These are phyloP conservation scores for Geranium incanum DNA, from an alignment of 441 rosid genomes.

Conservation along the genomic window DNA sequence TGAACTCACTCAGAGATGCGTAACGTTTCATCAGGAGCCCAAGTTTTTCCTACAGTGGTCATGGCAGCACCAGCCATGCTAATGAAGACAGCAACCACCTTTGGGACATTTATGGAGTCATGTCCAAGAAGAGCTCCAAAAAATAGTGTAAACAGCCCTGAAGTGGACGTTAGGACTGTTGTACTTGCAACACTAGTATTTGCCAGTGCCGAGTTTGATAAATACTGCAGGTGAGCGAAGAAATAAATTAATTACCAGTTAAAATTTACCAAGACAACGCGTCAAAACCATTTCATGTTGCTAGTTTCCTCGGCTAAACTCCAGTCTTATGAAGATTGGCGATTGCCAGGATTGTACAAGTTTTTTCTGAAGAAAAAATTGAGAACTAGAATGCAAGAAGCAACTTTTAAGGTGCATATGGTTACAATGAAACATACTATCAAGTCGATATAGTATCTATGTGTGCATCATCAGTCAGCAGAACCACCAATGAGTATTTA, in stretches of 20 bases:
- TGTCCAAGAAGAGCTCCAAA: conserved; percentile 55
- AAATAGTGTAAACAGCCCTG: conserved; percentile 59
- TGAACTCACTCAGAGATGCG: conserved; percentile 38
- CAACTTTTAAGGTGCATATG: background rate
- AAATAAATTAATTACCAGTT: background rate
- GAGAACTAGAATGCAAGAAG: background rate
- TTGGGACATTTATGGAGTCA: conserved; percentile 39
- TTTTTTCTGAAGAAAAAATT: background rate
- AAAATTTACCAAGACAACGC: background rate
- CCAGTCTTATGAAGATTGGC: background rate
- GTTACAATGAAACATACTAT: too few species aligned
- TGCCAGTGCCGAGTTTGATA: conserved; percentile 50
- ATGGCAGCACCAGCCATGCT: conserved; percentile 64
- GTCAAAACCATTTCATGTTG: background rate
- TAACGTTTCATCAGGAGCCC: conserved; percentile 45
- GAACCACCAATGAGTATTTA: too few species aligned
- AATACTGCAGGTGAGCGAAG: conserved; percentile 37
- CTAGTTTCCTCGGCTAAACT: background rate
- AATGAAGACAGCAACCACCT: conserved; percentile 51
- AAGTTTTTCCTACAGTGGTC: conserved; percentile 58
- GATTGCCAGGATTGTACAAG: background rate
- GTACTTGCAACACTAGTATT: conserved; percentile 65
- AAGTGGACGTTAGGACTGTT: conserved; percentile 56
- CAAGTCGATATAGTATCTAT: too few species aligned
- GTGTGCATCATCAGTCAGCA: too few species aligned